Conservation (phyloP, 352 stramenopile species). For the Globisporangium perplexum region DNA sequence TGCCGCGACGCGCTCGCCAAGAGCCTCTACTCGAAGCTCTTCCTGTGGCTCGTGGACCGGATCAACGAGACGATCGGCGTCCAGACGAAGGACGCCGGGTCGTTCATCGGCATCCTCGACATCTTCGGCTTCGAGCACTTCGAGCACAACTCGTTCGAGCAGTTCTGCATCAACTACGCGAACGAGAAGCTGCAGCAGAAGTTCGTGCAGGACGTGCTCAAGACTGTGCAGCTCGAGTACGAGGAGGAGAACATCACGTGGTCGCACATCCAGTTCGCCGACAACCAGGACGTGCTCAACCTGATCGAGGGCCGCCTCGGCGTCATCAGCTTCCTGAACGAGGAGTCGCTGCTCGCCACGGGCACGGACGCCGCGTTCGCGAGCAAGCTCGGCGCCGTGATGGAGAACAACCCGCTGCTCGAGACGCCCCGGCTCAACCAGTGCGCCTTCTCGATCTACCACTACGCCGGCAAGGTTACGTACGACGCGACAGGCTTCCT, state of each 20-base stretch:
- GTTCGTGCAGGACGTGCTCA: slow-evolving; percentile 89
- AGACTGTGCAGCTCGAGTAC: slow-evolving; percentile 94
- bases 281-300: slow-evolving; percentile 87
- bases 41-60: slow-evolving; percentile 86
- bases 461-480: slow-evolving; percentile 94
- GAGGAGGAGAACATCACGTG: slow-evolving; percentile 93
- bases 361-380: slow-evolving; percentile 82
- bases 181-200: slow-evolving; percentile 84
- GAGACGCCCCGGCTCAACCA: slow-evolving; percentile 80
- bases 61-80: slow-evolving; percentile 91
- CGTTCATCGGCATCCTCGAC: slow-evolving; percentile 94
- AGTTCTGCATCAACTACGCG: slow-evolving; percentile 83
- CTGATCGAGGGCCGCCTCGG: slow-evolving; percentile 87
- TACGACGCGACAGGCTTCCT: slow-evolving; percentile 93
- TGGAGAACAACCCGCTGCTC: slow-evolving; percentile 84
- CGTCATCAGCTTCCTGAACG: slow-evolving; percentile 88
- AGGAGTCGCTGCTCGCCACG: slow-evolving; percentile 87
- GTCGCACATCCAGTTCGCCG: slow-evolving; percentile 88
- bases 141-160: slow-evolving; percentile 90
- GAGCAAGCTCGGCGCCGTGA: slow-evolving; percentile 81
- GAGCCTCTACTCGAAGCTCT: slow-evolving; percentile 91
- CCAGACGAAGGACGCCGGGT: slow-evolving; percentile 59
- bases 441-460: slow-evolving; percentile 91
- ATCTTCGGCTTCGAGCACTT: slow-evolving; percentile 99
- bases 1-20: slow-evolving; percentile 92